Evolutionary conservation across 768 basidiomycete species (phyloP), one percentile per base, ranked within the genome.

Genomic region (Candolleomyces aberdarensis): DNA sequence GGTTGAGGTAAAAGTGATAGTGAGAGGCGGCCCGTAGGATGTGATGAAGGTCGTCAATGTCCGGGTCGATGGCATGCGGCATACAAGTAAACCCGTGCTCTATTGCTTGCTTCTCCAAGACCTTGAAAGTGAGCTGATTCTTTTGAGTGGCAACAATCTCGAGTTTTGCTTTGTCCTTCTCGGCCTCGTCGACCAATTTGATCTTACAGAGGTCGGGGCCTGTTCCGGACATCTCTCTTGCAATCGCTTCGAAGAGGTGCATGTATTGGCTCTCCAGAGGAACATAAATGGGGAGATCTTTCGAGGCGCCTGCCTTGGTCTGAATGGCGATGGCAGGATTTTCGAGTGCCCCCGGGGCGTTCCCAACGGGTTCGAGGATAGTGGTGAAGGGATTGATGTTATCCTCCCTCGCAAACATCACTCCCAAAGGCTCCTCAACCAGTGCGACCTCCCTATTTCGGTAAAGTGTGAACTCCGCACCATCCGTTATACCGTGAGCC

Each of bases 1-100:
- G 63, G 1, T 62, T 69, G 8, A 75, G 69, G 47, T 76, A 72
- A 43, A 69, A 67, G 29, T 66, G 59, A 53, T 73, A 75, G 50
- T 72, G 69, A 3, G 66, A 50, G 2, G 58, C 62, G 10, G 58
- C 56, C 47, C 59, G 60, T 10, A 69, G 63, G 36, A 73, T 61
- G 8, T 61, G 58, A 3, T 52, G 70, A 31, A 75, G 58, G 2
- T 51, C 19, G 44, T 52, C 14, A 55, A 22, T 15, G 51, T 20
- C n/a, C 69, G 57, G 0, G 56, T 58, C 9, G 53, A 53, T 1
- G 59, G 47, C 14, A 70, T 63, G 0, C 59, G 56, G 56, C 68
- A 66, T 11, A 9, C 62, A 63, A 19, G 67, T 50, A 3, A 63
- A 64, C 22, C 71, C 63, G 44, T 68, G 61, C 5, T 66, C 52